These are phyloP conservation scores for Trichoderma sp. DNA, from an alignment of 2,329 filamentous ascomycete species.

Conservation along the genomic window DNA sequence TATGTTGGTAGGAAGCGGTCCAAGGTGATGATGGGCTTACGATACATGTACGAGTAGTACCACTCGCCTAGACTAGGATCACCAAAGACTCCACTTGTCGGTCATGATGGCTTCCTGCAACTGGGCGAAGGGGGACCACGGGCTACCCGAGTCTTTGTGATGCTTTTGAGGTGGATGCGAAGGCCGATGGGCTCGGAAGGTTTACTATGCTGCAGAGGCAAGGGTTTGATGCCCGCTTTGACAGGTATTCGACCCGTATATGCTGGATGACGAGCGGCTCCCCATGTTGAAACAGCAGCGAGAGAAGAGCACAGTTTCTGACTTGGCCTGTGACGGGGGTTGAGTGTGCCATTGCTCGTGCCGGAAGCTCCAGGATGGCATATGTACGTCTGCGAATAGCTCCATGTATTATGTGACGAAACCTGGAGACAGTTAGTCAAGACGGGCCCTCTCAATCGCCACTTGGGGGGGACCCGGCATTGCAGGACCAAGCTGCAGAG, in stretches of 20 bases:
- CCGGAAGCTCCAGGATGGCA: neutral
- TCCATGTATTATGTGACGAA: slow-evolving; percentile 12
- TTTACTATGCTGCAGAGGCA: neutral
- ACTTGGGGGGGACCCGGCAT: neutral
- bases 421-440: neutral
- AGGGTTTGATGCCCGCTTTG: neutral
- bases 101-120: slow-evolving; percentile 1
- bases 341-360: slow-evolving; percentile 12
- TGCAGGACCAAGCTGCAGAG: slow-evolving; percentile 9
- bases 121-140: neutral
- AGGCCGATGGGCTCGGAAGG: neutral
- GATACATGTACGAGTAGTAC: neutral
- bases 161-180: neutral
- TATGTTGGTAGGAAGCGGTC: neutral
- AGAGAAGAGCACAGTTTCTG: neutral
- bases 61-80: slow-evolving; percentile 2
- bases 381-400: slow-evolving; percentile 10
- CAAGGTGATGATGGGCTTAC: slow-evolving; percentile 11
- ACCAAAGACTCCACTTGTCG: slow-evolving; percentile 9
- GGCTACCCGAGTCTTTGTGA: neutral
- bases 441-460: slow-evolving; percentile 5
- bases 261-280: neutral
- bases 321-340: neutral
- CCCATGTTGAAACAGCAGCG: neutral
- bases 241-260: neutral